Evolutionary conservation across 495 filamentous ascomycete species (phyloP).

Genomic region (Podospora pseudopauciseta): DNA sequence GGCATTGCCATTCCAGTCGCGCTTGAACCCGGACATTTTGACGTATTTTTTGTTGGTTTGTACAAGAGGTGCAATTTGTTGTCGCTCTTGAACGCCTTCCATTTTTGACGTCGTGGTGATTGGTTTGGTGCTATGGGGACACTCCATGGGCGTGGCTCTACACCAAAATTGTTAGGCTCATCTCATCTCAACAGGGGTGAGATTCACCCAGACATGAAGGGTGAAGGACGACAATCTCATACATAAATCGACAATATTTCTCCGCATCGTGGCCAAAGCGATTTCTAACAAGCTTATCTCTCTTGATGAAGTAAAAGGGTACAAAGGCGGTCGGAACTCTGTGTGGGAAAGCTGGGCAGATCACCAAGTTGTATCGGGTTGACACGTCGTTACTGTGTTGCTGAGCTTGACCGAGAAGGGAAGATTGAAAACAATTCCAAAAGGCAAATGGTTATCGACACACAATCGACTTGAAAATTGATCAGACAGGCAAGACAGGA

Average conservation of each 20-base stretch:
- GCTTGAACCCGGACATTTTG: constrained; percentile 51
- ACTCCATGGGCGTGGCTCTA: constrained; percentile 1
- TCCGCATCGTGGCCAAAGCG: background rate
- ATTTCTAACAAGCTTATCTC: background rate
- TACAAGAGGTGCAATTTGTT: background rate
- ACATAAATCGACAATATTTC: background rate
- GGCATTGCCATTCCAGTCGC: constrained; percentile 58
- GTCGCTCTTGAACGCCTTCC: constrained; percentile 11
- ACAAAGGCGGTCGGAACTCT: background rate
- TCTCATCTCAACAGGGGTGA: constrained; percentile 5
- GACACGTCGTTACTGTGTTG: background rate
- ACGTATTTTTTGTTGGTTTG: background rate
- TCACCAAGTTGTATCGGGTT: background rate
- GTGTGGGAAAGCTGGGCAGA: background rate
- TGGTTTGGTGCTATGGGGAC: background rate
- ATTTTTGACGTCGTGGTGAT: constrained; percentile 9
- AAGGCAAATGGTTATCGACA: background rate
- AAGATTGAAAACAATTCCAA: background rate
- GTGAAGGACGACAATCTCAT: background rate
- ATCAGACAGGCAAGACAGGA: background rate
- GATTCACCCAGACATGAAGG: background rate
- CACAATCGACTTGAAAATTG: background rate
- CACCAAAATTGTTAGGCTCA: constrained; percentile 7
- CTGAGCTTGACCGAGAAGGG: background rate
- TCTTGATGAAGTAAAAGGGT: background rate